Base-by-base conservation (phyloP, 495 filamentous ascomycete genomes). In the Parathielavia appendiculata region DNA sequence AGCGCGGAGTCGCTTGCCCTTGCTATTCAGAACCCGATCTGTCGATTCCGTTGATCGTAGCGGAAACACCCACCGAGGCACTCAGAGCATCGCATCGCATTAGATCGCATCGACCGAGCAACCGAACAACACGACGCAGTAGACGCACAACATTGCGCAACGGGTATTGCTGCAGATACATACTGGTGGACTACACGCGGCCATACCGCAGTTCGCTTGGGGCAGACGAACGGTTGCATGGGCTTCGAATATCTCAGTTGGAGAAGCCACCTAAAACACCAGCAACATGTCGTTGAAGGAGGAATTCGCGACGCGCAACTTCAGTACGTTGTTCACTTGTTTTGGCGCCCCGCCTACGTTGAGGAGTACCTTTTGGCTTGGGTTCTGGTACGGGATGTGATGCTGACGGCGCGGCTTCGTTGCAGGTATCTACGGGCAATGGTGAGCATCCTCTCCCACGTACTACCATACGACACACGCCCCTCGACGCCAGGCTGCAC, bases 371-470 rank as follows among this genome's bases (percentile, higher is more conserved):
- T 3, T 38, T 10, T 17, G 5, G 14, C 9, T 43, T n/a, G 54
- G 55, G 53, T 41, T 38, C 53, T 40, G 34, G 17, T 11, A 16
- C 0, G 17, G 26, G 41, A 47, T 11, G 19, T 7, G 11, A 47
- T 64, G 51, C 61, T 70, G 38, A 68, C 61, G 54, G 26, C 66
- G 76, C 78, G 62, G 58, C 19, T 43, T 51, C 46, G 16, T 17
- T 39, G 41, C 70, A 98, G 93, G 95, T 82, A 98, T 98, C 77
- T 98, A 98, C 70, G 93, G 89, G 71, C 93, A 98, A 95, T 98
- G 93, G 93, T 98, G 73, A 83, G 87, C 82, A 51, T 36, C 38
- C 39, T 19, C 48, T 32, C 35, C 51, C 49, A n/a, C 51, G 56
- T 62, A n/a, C 26, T 30, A 3, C 6, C 26, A 30, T 2, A 30